Evolutionary conservation across 1,284 basidiomycete species (phyloP).

Genomic region (Cutaneotrichosporon sp.): DNA sequence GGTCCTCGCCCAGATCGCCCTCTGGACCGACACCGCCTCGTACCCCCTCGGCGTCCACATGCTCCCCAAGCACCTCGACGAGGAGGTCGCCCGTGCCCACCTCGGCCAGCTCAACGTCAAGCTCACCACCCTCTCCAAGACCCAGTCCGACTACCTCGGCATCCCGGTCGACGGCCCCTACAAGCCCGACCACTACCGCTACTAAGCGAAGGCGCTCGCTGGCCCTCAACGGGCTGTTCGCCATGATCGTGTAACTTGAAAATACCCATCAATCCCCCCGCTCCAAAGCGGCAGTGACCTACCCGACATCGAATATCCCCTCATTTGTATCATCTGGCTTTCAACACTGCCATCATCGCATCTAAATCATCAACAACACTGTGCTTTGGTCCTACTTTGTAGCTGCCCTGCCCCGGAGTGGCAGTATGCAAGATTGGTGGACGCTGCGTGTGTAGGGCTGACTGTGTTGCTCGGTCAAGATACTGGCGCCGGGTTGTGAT

Average conservation of each 20-base stretch:
- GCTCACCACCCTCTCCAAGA: slow-evolving; percentile 75
- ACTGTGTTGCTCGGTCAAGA: too few species aligned
- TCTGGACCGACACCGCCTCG: slow-evolving; percentile 74
- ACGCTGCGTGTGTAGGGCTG: background rate
- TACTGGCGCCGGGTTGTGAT: too few species aligned
- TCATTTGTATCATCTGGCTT: slow-evolving; percentile 8
- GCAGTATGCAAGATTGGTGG: slow-evolving; percentile 10
- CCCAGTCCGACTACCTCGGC: slow-evolving; percentile 90
- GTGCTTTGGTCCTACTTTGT: slow-evolving; percentile 11
- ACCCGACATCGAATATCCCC: slow-evolving; percentile 8
- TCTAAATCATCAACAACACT: background rate
- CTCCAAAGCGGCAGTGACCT: slow-evolving; percentile 9
- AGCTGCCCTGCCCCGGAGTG: background rate
- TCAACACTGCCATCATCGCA: slow-evolving; percentile 10
- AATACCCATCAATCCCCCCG: slow-evolving; percentile 5
- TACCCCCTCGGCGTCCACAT: slow-evolving; percentile 96
- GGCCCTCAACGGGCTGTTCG: slow-evolving; percentile 5
- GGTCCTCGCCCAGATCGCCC: slow-evolving; percentile 95
- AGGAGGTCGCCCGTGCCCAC: slow-evolving; percentile 97
- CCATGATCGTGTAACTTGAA: slow-evolving; percentile 9
- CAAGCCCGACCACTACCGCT: slow-evolving; percentile 59
- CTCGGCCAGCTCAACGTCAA: slow-evolving; percentile 89
- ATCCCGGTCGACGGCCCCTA: slow-evolving; percentile 87
- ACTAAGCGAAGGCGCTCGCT: slow-evolving; percentile 7
- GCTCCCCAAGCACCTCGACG: slow-evolving; percentile 94